Percentiles rank a stretch among this genome's conserved stretches.
phyloP scores from a whole-genome alignment of 805 yeast genomes.

The Pichia kluyveri region DNA sequence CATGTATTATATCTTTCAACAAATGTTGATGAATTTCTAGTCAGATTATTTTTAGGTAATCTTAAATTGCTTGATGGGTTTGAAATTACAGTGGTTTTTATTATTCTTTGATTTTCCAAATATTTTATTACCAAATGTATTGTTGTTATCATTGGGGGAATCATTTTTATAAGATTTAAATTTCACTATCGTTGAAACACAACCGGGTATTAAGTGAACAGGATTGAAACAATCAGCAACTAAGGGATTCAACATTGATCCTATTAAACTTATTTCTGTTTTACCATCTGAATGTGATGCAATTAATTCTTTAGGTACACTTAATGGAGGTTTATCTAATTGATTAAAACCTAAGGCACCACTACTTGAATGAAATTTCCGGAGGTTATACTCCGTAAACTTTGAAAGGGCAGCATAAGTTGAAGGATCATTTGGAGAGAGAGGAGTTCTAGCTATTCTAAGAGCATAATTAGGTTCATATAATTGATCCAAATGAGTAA shows the following conservation, averaged over 20 bases:
- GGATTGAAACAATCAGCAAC: constrained; percentile 42
- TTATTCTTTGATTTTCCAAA: constrained; percentile 3
- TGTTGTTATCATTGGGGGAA: neutral
- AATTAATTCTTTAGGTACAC: constrained; percentile 23
- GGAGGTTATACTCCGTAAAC: constrained; percentile 36
- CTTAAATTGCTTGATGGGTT: constrained; percentile 9
- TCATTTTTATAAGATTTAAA: constrained; percentile 3
- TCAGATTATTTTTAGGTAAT: constrained; percentile 23
- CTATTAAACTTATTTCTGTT: constrained; percentile 32
- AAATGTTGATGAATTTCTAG: constrained; percentile 27
- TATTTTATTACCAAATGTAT: neutral
- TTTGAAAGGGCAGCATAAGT: constrained; percentile 46
- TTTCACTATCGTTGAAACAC: constrained; percentile 25
- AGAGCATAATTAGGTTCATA: constrained; percentile 25
- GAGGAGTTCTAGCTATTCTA: constrained; percentile 29
- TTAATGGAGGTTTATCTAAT: constrained; percentile 30
- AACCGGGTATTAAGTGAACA: constrained; percentile 49
- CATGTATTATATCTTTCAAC: constrained; percentile 25
- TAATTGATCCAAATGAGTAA: constrained; percentile 24
- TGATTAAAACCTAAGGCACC: constrained; percentile 30
- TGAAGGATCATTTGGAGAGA: constrained; percentile 33
- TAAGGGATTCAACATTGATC: constrained; percentile 46
- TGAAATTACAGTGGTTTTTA: neutral
- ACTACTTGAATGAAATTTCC: constrained; percentile 28
- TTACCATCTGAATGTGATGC: constrained; percentile 26